Evolutionary conservation across 2,329 filamentous ascomycete genomes (phyloP).

Genomic region (Xylariales sp.): DNA sequence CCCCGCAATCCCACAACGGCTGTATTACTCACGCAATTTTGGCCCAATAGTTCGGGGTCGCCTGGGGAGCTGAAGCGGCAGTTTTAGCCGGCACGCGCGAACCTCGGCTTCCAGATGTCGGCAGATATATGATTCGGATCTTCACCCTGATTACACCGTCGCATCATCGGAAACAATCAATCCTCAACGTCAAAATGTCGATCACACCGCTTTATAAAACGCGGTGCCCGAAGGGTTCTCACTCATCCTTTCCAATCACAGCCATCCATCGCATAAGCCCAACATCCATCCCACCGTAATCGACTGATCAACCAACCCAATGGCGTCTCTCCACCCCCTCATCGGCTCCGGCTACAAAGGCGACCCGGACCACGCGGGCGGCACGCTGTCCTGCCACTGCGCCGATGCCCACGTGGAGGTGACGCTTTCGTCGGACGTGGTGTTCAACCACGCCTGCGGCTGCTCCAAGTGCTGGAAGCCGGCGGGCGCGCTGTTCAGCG

Average conservation of each 20-base stretch:
- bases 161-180: conserved; percentile 15
- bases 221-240: conserved; percentile 19
- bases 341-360: conserved; percentile 72
- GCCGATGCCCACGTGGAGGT: conserved; percentile 66
- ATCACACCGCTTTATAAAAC: conserved; percentile 15
- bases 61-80: no score
- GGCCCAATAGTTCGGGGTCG: not conserved
- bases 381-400: conserved; percentile 72
- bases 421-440: conserved; percentile 66
- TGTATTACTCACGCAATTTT: not conserved
- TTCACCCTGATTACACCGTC: conserved; percentile 1
- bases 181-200: not conserved
- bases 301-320: conserved; percentile 5
- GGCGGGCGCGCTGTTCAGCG: conserved; percentile 69
- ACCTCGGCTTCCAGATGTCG: conserved; percentile 2
- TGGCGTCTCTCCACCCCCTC: conserved; percentile 66
- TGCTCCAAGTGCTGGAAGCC: conserved; percentile 82
- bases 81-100: conserved; percentile 13
- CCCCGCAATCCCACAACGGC: conserved; percentile 6
- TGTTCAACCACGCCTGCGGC: conserved; percentile 77
- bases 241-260: conserved; percentile 6
- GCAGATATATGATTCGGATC: conserved; percentile 15
- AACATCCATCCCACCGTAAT: not conserved
- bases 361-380: conserved; percentile 65
- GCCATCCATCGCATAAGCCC: conserved; percentile 7